Evolutionary conservation across 805 yeast genomes (phyloP).

Genomic region (Schwanniomyces sp.): DNA sequence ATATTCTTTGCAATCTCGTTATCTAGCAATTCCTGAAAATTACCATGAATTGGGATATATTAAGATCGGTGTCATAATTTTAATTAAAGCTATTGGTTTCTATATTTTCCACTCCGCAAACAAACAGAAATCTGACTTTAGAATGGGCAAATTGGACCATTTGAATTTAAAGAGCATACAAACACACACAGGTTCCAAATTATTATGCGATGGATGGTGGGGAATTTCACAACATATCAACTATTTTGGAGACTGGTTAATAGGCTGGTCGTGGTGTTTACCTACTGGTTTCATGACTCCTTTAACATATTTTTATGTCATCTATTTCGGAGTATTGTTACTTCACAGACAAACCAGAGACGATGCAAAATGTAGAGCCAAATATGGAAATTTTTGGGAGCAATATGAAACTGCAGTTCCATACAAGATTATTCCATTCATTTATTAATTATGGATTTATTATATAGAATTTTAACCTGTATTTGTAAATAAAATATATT

Average conservation of each 20-base stretch:
- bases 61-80: slow-evolving; percentile 40
- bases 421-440: slow-evolving; percentile 84
- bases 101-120: slow-evolving; percentile 83
- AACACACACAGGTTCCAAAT: slow-evolving; percentile 74
- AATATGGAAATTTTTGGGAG: slow-evolving; percentile 86
- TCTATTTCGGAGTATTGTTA: slow-evolving; percentile 78
- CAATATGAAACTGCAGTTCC: slow-evolving; percentile 82
- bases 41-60: slow-evolving; percentile 53
- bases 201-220: slow-evolving; percentile 97
- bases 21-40: slow-evolving; percentile 56
- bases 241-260: slow-evolving; percentile 93
- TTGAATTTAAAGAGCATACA: slow-evolving; percentile 58
- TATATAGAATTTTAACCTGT: not conserved
- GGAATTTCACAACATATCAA: slow-evolving; percentile 87
- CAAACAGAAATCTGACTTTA: slow-evolving; percentile 80
- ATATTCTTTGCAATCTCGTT: slow-evolving; percentile 84
- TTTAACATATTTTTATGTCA: slow-evolving; percentile 81
- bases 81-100: slow-evolving; percentile 62
- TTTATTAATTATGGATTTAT: slow-evolving; percentile 49
- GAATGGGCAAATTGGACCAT: slow-evolving; percentile 70
- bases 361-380: slow-evolving; percentile 83
- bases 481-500: not conserved
- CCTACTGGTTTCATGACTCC: slow-evolving; percentile 82
- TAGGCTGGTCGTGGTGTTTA: slow-evolving; percentile 89
- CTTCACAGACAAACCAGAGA: slow-evolving; percentile 90